Conservation (phyloP, 2,329 filamentous ascomycete species). For the Paraphoma sp. region DNA sequence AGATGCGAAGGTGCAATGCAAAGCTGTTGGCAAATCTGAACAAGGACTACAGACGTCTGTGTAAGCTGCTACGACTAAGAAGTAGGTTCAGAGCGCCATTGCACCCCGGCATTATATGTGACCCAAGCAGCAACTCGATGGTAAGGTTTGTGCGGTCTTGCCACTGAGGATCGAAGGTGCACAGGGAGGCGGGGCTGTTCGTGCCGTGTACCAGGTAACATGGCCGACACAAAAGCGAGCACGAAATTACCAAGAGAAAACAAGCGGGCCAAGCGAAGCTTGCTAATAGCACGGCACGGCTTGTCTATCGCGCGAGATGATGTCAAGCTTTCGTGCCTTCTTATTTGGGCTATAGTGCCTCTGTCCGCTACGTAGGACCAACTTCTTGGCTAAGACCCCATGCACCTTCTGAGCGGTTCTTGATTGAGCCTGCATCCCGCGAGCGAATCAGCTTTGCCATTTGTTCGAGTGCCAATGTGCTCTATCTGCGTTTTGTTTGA, state of each 20-base stretch:
- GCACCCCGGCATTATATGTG: too few relatives aligned
- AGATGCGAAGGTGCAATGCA: too few relatives aligned
- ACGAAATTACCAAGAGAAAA: neutral
- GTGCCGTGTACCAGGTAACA: too few relatives aligned
- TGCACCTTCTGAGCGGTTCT: neutral
- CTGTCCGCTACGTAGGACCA: neutral
- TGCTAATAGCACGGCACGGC: neutral
- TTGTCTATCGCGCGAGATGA: conserved; percentile 3
- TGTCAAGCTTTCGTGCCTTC: conserved; percentile 2
- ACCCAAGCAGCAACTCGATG: too few relatives aligned
- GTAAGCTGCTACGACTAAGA: too few relatives aligned
- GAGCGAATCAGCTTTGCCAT: neutral
- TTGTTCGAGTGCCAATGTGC: neutral
- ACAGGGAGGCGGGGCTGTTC: too few relatives aligned
- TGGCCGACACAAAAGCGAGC: too few relatives aligned
- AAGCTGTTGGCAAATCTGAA: too few relatives aligned
- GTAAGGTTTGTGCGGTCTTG: too few relatives aligned
- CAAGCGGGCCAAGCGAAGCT: neutral
- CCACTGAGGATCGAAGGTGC: too few relatives aligned
- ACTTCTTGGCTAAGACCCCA: neutral
- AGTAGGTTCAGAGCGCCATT: too few relatives aligned
- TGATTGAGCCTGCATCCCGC: neutral
- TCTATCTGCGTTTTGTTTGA: neutral
- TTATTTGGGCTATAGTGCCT: neutral
- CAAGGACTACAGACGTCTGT: too few relatives aligned